Evolutionary conservation across 2,329 filamentous ascomycete species (phyloP), one percentile per base, ranked within the genome.

Genomic region (Stemphylium beticola): DNA sequence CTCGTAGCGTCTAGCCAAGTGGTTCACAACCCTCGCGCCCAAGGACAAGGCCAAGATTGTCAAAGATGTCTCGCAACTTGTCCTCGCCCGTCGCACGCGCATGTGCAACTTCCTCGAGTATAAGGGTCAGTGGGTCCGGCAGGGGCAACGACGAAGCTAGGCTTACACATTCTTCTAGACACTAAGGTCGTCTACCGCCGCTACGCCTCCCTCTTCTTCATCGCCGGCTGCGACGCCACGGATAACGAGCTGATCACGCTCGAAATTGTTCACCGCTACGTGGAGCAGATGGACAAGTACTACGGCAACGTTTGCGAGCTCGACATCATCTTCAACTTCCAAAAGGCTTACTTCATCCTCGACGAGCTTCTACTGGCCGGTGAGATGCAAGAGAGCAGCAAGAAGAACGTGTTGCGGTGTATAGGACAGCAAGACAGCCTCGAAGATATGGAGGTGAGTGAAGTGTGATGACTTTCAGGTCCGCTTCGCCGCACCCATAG

Each of bases 31-130:
- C 14, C 85, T 99, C 60, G 96, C 93, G 32, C 95, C 95, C 61
- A 97, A 90, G 79, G 95, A 99, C 75, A 99, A 99, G 82, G 95
- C 93, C 79, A 99, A 99, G 85, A 98, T 99, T 75, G 93, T 99
- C 84, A 99, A 99, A 80, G 95, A 99, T 83, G 95, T 99, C 71
- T 92, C 95, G 58, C 95, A 98, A 79, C 90, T 98, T 44, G 95
- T 99, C 67, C 88, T 99, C 65, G 95, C 95, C 60, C 87, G 95
- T 67, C 87, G 95, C 73, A 98, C 95, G 56, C 92, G 95, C 76
- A 99, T 99, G 95, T 99, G 95, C 86, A 99, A 99, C 80, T 99
- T 99, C 79, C 86, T 99, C 57, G 95, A 99, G 77, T 99, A 99
- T 79, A 99, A 99, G 87, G 93, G 93, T 96, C 62, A 58, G 69